Conservation (phyloP, 371 early-diverging fungal species). For the Mortierella sp. region DNA sequence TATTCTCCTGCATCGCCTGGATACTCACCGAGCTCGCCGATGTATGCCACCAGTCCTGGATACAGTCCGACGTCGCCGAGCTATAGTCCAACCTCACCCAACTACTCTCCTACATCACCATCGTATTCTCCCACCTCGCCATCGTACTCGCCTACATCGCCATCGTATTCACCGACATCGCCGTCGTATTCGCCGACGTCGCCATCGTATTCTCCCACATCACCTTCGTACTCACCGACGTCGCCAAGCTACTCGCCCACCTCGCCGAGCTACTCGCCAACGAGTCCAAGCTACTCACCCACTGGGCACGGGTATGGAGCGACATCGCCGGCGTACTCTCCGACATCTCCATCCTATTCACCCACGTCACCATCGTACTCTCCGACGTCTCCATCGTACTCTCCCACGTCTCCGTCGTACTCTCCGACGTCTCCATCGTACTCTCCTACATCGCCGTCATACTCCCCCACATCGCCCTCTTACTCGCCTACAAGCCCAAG, state of each 20-base stretch:
- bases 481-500: not conserved
- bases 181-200: slow-evolving; percentile 83
- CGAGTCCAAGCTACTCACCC: slow-evolving; percentile 80
- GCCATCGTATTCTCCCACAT: slow-evolving; percentile 86
- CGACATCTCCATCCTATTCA: slow-evolving; percentile 87
- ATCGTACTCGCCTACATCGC: slow-evolving; percentile 71
- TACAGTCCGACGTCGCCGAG: slow-evolving; percentile 78
- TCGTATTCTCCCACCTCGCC: slow-evolving; percentile 74
- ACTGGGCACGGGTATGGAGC: slow-evolving; percentile 61
- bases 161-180: slow-evolving; percentile 71
- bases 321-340: slow-evolving; percentile 77
- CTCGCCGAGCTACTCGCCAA: slow-evolving; percentile 62
- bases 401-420: slow-evolving; percentile 67
- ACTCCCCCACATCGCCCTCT: not conserved
- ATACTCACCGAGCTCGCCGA: slow-evolving; percentile 81
- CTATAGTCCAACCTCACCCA: slow-evolving; percentile 77
- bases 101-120: slow-evolving; percentile 46
- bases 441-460: not conserved
- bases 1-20: slow-evolving; percentile 86
- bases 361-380: slow-evolving; percentile 71
- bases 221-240: slow-evolving; percentile 78
- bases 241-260: slow-evolving; percentile 75
- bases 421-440: slow-evolving; percentile 38
- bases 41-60: slow-evolving; percentile 58
- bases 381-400: slow-evolving; percentile 76